Conservation (phyloP, 306 rosid species). For the Fragaria nilgerrensis region DNA sequence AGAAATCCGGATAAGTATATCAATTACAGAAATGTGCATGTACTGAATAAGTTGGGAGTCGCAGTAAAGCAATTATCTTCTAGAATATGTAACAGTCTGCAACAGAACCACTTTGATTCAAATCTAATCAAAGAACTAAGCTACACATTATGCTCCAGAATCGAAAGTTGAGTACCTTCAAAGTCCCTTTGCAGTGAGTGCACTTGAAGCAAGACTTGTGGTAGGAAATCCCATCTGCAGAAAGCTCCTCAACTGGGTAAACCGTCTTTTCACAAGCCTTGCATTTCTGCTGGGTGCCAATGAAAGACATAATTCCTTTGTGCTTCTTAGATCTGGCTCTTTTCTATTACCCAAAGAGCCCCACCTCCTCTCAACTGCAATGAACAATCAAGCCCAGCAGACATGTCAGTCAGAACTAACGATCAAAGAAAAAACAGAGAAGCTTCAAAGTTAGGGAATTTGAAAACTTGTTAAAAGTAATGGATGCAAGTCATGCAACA, state of each 20-base stretch:
- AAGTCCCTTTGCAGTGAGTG: constrained; percentile 93
- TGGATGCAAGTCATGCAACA: background rate
- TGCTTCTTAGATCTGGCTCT: constrained; percentile 56
- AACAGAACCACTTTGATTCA: background rate
- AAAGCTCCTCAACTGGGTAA: constrained; percentile 86
- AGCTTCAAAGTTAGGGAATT: background rate
- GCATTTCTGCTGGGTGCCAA: constrained; percentile 89
- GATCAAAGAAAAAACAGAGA: constrained; percentile 2
- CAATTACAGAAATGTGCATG: background rate
- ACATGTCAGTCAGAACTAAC: constrained; percentile 12
- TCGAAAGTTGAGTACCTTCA: constrained; percentile 51
- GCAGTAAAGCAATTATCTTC: background rate
- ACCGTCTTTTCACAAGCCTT: constrained; percentile 95
- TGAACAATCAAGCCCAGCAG: background rate
- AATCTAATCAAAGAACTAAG: background rate
- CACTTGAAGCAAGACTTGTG: constrained; percentile 97
- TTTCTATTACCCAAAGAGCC: constrained; percentile 16
- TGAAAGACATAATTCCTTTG: constrained; percentile 61
- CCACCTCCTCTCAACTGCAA: constrained; percentile 14
- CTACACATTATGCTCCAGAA: background rate
- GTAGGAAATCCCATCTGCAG: constrained; percentile 83
- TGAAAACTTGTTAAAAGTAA: background rate
- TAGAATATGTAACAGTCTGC: background rate
- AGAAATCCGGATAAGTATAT: background rate
- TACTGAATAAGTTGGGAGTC: background rate